Conservation (phyloP, 805 yeast genomes). For the Wickerhamiella brachini region DNA sequence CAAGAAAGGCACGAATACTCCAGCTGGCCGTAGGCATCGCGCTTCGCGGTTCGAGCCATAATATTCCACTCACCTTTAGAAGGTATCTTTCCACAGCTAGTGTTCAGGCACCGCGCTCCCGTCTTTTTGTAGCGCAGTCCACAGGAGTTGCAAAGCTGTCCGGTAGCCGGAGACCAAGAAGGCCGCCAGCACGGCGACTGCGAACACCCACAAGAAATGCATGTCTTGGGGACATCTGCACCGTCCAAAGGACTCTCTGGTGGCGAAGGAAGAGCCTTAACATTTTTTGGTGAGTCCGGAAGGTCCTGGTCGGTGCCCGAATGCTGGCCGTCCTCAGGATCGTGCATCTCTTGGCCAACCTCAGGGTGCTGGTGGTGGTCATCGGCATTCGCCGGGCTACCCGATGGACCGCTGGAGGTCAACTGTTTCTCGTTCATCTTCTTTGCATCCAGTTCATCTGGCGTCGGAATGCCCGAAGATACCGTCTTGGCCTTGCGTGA, state of each 20-base stretch:
- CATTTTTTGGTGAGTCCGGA: neutral
- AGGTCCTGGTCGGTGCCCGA: neutral
- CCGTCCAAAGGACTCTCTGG: neutral
- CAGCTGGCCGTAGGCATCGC: neutral
- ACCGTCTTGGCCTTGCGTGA: neutral
- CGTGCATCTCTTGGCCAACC: neutral
- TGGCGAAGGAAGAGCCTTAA: neutral
- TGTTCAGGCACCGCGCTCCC: constrained; percentile 73
- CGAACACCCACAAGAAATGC: constrained; percentile 81
- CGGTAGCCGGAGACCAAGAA: constrained; percentile 79
- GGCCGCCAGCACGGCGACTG: constrained; percentile 99
- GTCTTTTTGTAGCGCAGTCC: constrained; percentile 92
- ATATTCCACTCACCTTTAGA: constrained; percentile 92
- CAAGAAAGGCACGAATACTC: neutral
- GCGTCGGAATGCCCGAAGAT: neutral
- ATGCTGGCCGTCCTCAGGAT: neutral
- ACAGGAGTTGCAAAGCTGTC: constrained; percentile 95
- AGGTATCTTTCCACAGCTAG: constrained; percentile 72
- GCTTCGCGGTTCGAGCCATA: constrained; percentile 33
- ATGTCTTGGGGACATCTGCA: constrained; percentile 19
- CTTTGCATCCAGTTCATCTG: neutral
- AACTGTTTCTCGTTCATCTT: neutral
- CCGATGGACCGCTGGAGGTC: too few relatives aligned
- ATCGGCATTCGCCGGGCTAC: too few relatives aligned
- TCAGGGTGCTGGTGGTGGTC: too few relatives aligned